These are phyloP conservation scores for Talaromyces sp. DNA, from an alignment of 2,329 filamentous ascomycete genomes.

Conservation along the genomic window DNA sequence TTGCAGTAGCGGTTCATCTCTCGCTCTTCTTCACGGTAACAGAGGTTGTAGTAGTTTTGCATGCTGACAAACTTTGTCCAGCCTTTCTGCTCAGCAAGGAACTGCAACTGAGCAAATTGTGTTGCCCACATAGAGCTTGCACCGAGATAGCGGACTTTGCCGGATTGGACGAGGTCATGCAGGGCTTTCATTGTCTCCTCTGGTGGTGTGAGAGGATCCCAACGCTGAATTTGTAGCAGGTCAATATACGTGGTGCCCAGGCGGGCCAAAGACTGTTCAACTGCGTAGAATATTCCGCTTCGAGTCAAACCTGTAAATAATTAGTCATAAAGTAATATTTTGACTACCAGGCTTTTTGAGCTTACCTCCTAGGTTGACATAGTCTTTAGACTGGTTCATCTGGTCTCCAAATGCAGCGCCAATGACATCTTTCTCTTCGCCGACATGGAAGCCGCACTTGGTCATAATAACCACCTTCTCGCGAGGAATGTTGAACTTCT, in stretches of 20 bases:
- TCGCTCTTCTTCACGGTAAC: conserved; percentile 65
- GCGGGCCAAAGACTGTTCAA: conserved; percentile 55
- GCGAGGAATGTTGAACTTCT: conserved; percentile 60
- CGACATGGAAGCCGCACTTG: conserved; percentile 50
- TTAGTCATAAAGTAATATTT: conserved; percentile 41
- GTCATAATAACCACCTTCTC: conserved; percentile 61
- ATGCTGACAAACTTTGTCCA: conserved; percentile 65
- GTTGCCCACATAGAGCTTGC: conserved; percentile 36
- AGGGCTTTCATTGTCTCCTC: conserved; percentile 55
- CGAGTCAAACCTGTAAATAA: conserved; percentile 53
- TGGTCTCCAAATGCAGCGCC: conserved; percentile 17
- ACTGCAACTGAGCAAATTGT: conserved; percentile 49
- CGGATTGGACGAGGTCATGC: conserved; percentile 40
- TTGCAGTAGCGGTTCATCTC: conserved; percentile 57
- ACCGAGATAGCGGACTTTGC: conserved; percentile 39
- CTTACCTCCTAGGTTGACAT: conserved; percentile 3
- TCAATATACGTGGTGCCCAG: conserved; percentile 56
- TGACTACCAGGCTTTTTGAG: conserved; percentile 26
- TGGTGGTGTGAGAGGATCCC: conserved; percentile 48
- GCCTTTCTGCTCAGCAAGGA: conserved; percentile 56
- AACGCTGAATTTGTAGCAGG: conserved; percentile 55
- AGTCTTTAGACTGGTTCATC: conserved; percentile 1
- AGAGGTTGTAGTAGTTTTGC: conserved; percentile 61
- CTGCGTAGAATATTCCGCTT: conserved; percentile 64
- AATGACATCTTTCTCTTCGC: conserved; percentile 27